Evolutionary conservation across 768 basidiomycete genomes (phyloP).

Genomic region (Pisolithus marmoratus): DNA sequence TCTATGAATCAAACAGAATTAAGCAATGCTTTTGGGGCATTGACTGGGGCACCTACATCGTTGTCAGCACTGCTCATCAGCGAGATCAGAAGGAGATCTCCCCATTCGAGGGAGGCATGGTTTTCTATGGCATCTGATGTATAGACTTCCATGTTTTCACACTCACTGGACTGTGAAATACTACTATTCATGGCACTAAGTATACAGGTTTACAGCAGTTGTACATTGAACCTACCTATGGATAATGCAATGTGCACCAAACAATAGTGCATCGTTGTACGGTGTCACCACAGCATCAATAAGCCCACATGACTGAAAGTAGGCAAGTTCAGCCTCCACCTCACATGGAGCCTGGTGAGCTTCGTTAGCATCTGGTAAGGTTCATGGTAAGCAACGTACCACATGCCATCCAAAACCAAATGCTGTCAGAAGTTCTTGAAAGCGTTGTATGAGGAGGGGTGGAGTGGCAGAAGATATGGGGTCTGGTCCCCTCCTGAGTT

Average conservation of each 20-base stretch:
- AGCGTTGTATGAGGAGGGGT: slow-evolving; percentile 8
- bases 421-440: slow-evolving; percentile 30
- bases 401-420: slow-evolving; percentile 36
- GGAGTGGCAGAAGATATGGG: slow-evolving; percentile 15
- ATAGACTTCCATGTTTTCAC: too few relatives aligned
- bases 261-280: slow-evolving; percentile 1
- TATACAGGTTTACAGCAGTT: too few relatives aligned
- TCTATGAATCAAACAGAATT: too few relatives aligned
- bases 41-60: too few relatives aligned
- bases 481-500: slow-evolving; percentile 34
- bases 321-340: slow-evolving; percentile 3
- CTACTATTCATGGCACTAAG: too few relatives aligned
- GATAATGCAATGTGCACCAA: neutral
- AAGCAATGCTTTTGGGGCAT: too few relatives aligned
- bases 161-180: too few relatives aligned
- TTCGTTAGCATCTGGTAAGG: neutral
- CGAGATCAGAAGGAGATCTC: too few relatives aligned
- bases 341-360: slow-evolving; percentile 1
- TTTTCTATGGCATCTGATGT: too few relatives aligned
- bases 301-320: neutral
- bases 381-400: slow-evolving; percentile 6
- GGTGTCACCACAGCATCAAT: neutral
- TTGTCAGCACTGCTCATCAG: too few relatives aligned
- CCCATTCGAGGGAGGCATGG: too few relatives aligned
- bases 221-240: neutral